Percentiles rank a stretch among this genome's conserved stretches.
phyloP scores from a whole-genome alignment of 306 rosid species.

The Oemleria cerasiformis region DNA sequence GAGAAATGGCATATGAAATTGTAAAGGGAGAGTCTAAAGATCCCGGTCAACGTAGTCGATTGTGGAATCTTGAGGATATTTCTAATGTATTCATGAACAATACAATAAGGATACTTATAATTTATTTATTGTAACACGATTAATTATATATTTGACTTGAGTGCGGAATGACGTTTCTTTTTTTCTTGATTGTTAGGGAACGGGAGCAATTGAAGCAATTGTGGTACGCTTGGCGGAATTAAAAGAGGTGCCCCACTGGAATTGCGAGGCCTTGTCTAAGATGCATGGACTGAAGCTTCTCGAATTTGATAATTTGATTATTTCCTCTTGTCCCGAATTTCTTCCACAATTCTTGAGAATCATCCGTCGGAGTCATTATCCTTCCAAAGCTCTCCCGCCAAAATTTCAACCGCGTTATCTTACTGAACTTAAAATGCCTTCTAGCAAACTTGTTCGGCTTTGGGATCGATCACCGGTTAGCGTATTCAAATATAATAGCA shows the following conservation, averaged over 20 bases:
- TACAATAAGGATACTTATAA: slow-evolving; percentile 9
- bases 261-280: neutral
- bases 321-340: neutral
- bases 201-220: neutral
- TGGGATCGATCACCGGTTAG: slow-evolving; percentile 8
- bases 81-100: slow-evolving; percentile 16
- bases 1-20: neutral
- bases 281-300: slow-evolving; percentile 20
- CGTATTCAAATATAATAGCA: neutral
- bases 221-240: neutral
- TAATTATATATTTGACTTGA: too few species aligned
- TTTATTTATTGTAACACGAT: neutral
- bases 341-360: slow-evolving; percentile 13
- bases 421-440: neutral
- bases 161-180: too few species aligned
- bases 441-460: slow-evolving; percentile 11
- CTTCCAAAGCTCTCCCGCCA: too few species aligned
- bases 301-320: neutral
- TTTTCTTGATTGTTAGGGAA: slow-evolving; percentile 4
- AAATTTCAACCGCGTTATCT: neutral
- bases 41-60: neutral
- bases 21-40: neutral
- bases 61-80: slow-evolving; percentile 8
- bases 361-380: slow-evolving; percentile 4
- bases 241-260: slow-evolving; percentile 25